Percentiles rank a stretch among this genome's conserved stretches.
These are phyloP conservation scores for Pichia thaimueangensis DNA, from an alignment of 805 yeast species.

Conservation along the genomic window DNA sequence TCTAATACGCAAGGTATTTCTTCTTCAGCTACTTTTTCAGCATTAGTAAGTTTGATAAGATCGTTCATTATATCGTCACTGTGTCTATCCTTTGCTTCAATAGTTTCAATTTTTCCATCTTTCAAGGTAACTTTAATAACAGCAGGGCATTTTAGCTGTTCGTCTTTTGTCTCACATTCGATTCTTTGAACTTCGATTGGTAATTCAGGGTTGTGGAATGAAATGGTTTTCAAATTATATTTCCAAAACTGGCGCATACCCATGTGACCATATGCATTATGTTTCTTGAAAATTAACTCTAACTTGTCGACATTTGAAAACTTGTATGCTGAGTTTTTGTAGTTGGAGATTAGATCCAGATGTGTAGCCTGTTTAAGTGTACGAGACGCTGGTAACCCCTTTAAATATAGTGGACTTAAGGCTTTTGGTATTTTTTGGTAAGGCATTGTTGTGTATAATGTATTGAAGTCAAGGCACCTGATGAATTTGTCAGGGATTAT, in stretches of 20 bases:
- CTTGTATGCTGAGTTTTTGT: slow-evolving; percentile 34
- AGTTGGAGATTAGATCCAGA: slow-evolving; percentile 46
- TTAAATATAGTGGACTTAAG: slow-evolving; percentile 24
- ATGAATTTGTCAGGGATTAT: no score
- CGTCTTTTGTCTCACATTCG: slow-evolving; percentile 35
- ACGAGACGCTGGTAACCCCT: slow-evolving; percentile 35
- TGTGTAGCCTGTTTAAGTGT: slow-evolving; percentile 43
- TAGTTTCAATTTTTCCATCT: slow-evolving; percentile 33
- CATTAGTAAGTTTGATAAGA: slow-evolving; percentile 45
- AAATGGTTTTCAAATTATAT: slow-evolving; percentile 63
- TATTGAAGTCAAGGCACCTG: no score
- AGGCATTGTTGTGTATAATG: no score
- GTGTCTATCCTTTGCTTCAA: slow-evolving; percentile 49
- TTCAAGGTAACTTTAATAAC: slow-evolving; percentile 35
- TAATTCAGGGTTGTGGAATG: slow-evolving; percentile 74
- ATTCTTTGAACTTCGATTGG: slow-evolving; percentile 57
- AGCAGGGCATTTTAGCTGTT: slow-evolving; percentile 40
- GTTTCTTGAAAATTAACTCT: slow-evolving; percentile 45
- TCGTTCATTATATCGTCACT: slow-evolving; percentile 50
- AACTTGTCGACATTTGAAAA: slow-evolving; percentile 34
- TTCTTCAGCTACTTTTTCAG: slow-evolving; percentile 41
- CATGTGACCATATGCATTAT: slow-evolving; percentile 46
- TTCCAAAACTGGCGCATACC: slow-evolving; percentile 77
- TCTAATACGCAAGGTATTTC: slow-evolving; percentile 34
- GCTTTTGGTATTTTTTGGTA: slow-evolving; percentile 19